Evolutionary conservation across 2,329 filamentous ascomycete genomes (phyloP).

Genomic region (Hypoxylon sp.): DNA sequence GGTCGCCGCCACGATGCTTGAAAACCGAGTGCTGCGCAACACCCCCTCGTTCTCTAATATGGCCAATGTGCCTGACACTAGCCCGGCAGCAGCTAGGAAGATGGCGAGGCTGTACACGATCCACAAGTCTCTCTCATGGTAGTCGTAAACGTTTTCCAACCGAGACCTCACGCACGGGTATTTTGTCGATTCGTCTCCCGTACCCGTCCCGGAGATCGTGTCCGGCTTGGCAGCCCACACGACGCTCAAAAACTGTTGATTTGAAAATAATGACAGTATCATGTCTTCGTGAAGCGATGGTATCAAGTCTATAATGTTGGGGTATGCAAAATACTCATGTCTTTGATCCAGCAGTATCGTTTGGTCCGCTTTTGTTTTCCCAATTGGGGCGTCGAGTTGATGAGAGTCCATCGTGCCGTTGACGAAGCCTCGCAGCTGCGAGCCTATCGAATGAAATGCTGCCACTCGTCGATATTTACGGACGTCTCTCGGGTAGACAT

Average conservation of each 20-base stretch:
- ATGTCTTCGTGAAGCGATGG: constrained; percentile 58
- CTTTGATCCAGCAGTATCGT: constrained; percentile 60
- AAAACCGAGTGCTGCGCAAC: constrained; percentile 58
- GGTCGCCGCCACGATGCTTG: constrained; percentile 60
- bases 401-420: constrained; percentile 54
- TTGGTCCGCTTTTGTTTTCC: constrained; percentile 57
- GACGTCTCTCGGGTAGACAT: constrained; percentile 50
- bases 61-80: constrained; percentile 56
- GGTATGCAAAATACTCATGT: constrained; percentile 54
- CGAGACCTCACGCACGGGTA: constrained; percentile 56
- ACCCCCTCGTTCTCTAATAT: constrained; percentile 57
- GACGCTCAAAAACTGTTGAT: constrained; percentile 56
- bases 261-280: constrained; percentile 56
- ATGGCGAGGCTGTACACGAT: constrained; percentile 56
- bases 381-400: constrained; percentile 47
- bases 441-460: constrained; percentile 57
- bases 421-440: constrained; percentile 54
- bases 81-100: constrained; percentile 49
- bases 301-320: constrained; percentile 51
- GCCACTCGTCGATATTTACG: constrained; percentile 53
- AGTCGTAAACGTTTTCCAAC: constrained; percentile 55
- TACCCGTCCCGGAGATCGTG: constrained; percentile 48
- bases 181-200: constrained; percentile 38
- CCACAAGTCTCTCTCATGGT: constrained; percentile 57
- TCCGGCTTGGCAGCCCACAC: constrained; percentile 55